Percentiles rank a stretch among this genome's conserved stretches.
phyloP scores from a whole-genome alignment of 495 filamentous ascomycete species.

The Amniculicola lignicola region DNA sequence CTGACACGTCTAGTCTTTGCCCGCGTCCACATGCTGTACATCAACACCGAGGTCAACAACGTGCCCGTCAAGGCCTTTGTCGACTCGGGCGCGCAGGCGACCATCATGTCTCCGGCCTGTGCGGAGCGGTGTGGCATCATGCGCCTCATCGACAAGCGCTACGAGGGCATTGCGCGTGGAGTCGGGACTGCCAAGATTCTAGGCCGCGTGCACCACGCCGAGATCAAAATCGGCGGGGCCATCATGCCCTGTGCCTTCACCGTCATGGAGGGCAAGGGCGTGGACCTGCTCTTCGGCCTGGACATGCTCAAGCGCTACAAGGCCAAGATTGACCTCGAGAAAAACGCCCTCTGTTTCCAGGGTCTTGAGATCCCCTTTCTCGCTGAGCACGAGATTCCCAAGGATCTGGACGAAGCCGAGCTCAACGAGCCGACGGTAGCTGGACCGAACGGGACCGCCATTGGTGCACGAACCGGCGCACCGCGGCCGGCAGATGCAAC shows the following conservation, averaged over 20 bases:
- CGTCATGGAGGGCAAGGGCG: slow-evolving; percentile 99
- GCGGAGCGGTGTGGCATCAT: slow-evolving; percentile 92
- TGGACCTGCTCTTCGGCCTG: slow-evolving; percentile 89
- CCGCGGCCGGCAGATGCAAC: slow-evolving; percentile 57
- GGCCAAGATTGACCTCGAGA: slow-evolving; percentile 81
- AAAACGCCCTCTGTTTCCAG: slow-evolving; percentile 75
- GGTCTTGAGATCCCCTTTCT: slow-evolving; percentile 85
- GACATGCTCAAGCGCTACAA: slow-evolving; percentile 97
- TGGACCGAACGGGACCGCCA: slow-evolving; percentile 79
- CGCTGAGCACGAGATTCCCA: slow-evolving; percentile 89
- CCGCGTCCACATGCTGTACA: slow-evolving; percentile 90
- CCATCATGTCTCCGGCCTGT: slow-evolving; percentile 95
- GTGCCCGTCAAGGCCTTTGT: slow-evolving; percentile 92
- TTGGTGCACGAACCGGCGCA: slow-evolving; percentile 80
- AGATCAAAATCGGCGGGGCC: slow-evolving; percentile 85
- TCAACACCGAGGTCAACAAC: slow-evolving; percentile 92
- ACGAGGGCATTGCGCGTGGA: slow-evolving; percentile 84
- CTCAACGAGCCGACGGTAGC: slow-evolving; percentile 80
- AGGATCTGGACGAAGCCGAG: slow-evolving; percentile 65
- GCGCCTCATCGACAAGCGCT: slow-evolving; percentile 91
- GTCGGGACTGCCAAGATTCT: slow-evolving; percentile 93
- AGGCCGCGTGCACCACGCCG: slow-evolving; percentile 88
- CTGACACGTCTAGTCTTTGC: slow-evolving; percentile 68
- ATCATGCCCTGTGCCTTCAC: slow-evolving; percentile 93
- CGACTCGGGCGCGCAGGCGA: slow-evolving; percentile 95